Conservation (phyloP, 306 rosid genomes). For the Glycyrrhiza uralensis region DNA sequence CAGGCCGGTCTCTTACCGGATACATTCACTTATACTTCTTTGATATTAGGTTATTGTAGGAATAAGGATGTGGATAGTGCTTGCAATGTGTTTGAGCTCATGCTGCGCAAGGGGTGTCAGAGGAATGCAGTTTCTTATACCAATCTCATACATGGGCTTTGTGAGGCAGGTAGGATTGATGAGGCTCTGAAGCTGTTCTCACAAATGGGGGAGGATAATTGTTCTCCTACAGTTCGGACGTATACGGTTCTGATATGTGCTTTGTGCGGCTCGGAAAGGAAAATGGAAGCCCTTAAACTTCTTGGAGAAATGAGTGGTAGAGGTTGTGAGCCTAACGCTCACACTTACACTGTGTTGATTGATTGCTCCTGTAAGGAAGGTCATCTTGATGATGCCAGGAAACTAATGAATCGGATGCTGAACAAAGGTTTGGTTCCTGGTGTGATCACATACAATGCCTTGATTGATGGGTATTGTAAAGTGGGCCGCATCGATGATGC, state of each 20-base stretch:
- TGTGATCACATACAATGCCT: conserved; percentile 60
- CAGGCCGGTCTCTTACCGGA: conserved; percentile 53
- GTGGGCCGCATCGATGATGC: conserved; percentile 45
- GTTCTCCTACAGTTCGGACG: conserved; percentile 51
- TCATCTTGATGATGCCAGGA: conserved; percentile 48
- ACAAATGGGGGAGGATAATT: conserved; percentile 55
- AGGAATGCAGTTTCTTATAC: conserved; percentile 67
- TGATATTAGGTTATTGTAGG: conserved; percentile 74
- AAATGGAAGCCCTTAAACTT: conserved; percentile 40
- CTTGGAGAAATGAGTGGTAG: conserved; percentile 48
- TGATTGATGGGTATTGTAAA: conserved; percentile 69
- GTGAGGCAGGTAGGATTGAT: conserved; percentile 39
- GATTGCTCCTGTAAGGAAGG: conserved; percentile 49
- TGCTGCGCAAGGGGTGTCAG: conserved; percentile 36
- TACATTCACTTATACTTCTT: conserved; percentile 61
- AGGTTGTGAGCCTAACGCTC: conserved; percentile 62
- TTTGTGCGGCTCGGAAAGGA: conserved; percentile 54
- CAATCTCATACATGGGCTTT: conserved; percentile 60
- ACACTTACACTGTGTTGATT: conserved; percentile 63
- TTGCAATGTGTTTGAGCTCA: conserved; percentile 37
- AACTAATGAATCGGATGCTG: conserved; percentile 47
- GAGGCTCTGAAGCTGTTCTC: conserved; percentile 52
- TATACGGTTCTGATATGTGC: conserved; percentile 56
- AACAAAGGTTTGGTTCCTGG: conserved; percentile 52
- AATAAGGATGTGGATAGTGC: conserved; percentile 55